These are phyloP conservation scores for Xylariales sp. DNA, from an alignment of 2,329 filamentous ascomycete species.

Conservation along the genomic window DNA sequence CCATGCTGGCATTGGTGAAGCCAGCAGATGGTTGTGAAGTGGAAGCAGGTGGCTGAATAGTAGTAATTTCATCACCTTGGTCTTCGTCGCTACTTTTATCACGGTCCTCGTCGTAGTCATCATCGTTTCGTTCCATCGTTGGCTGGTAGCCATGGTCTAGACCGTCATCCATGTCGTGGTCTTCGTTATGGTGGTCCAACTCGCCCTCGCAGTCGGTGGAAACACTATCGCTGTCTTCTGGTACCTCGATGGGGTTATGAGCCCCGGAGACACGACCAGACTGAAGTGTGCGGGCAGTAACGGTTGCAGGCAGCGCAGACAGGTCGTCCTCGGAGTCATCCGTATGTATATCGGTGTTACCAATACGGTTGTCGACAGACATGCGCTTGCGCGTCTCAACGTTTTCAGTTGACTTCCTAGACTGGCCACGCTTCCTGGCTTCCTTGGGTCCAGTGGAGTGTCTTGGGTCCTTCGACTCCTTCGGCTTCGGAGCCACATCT, in stretches of 20 bases:
- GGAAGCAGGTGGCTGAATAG: neutral
- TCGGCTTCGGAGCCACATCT: neutral
- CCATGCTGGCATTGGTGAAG: constrained; percentile 2
- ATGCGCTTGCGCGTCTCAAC: neutral
- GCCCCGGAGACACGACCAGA: neutral
- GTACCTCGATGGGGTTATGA: too few species aligned
- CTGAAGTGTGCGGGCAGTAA: neutral
- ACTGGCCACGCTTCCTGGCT: neutral
- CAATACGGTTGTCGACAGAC: neutral
- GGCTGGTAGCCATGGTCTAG: neutral
- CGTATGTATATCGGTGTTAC: too few species aligned
- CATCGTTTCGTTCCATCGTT: neutral
- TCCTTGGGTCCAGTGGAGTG: neutral
- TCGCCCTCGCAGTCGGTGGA: neutral
- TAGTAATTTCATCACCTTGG: neutral
- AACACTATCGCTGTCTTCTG: neutral
- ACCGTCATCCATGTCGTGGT: neutral
- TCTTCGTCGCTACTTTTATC: neutral
- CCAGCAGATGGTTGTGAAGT: too few species aligned
- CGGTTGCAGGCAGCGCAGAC: neutral
- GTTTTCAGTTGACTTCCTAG: too few species aligned
- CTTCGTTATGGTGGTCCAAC: neutral
- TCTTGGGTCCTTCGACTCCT: neutral
- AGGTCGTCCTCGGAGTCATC: too few species aligned
- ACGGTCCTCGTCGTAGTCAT: neutral